phyloP scores from a whole-genome alignment of 2,329 filamentous ascomycete species.

The Trichoderma guizhouense region DNA sequence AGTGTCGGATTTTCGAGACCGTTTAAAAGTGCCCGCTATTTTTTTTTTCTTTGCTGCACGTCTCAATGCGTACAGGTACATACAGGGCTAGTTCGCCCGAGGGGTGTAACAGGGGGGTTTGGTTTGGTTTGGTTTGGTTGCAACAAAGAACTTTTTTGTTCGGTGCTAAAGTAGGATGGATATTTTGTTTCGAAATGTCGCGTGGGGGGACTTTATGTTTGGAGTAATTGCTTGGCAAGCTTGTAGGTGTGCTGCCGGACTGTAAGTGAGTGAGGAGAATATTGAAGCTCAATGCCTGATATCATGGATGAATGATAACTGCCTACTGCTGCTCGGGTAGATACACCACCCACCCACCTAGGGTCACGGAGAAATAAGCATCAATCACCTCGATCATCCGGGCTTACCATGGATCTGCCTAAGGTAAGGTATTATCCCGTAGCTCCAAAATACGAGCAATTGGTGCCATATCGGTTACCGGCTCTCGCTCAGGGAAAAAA shows the following conservation, averaged over 20 bases:
- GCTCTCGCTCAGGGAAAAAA: not conserved
- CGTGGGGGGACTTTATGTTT: not conserved
- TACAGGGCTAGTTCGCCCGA: not conserved
- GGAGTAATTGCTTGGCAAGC: not conserved
- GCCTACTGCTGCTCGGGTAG: too few relatives aligned
- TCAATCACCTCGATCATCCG: not conserved
- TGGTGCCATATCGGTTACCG: not conserved
- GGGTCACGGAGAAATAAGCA: constrained; percentile 1
- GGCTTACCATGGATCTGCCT: not conserved
- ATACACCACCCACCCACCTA: too few relatives aligned
- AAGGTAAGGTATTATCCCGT: not conserved
- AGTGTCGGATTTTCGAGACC: not conserved
- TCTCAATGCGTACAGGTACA: not conserved
- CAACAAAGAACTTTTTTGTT: not conserved
- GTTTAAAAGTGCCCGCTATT: not conserved
- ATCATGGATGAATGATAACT: not conserved
- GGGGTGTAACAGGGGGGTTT: not conserved
- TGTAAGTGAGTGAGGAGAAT: not conserved
- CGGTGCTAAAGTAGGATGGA: not conserved
- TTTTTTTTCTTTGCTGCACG: not conserved
- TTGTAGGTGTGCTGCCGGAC: not conserved
- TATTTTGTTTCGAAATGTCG: not conserved
- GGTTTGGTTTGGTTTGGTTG: not conserved
- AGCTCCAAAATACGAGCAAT: not conserved
- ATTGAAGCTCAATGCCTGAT: not conserved